Evolutionary conservation across 306 rosid species (phyloP).

Genomic region (Lathyrus aphaca): DNA sequence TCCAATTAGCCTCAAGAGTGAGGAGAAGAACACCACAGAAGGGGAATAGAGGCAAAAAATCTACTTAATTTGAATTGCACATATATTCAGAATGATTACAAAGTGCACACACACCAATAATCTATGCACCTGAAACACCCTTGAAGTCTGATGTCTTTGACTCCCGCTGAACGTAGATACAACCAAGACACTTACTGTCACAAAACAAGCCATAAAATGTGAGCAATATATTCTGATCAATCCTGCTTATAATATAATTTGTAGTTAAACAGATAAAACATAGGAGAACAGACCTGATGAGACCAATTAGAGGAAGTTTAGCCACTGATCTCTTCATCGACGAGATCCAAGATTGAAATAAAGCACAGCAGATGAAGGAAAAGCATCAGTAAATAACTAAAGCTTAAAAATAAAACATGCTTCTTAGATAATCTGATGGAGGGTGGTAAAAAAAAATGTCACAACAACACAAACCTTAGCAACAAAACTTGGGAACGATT

Average conservation of each 20-base stretch:
- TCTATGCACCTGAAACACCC: constrained; percentile 87
- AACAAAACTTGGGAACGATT: constrained; percentile 92
- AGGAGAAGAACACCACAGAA: constrained; percentile 14
- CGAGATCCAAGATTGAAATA: constrained; percentile 48
- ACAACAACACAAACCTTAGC: constrained; percentile 74
- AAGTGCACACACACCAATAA: constrained; percentile 27
- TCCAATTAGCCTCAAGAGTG: neutral
- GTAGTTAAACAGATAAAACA: constrained; percentile 20
- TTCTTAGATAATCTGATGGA: neutral
- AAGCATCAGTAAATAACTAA: constrained; percentile 40
- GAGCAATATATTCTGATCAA: constrained; percentile 27
- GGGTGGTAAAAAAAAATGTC: constrained; percentile 4
- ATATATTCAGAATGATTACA: constrained; percentile 31
- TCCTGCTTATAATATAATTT: constrained; percentile 3
- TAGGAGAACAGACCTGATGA: constrained; percentile 67
- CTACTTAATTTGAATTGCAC: constrained; percentile 34
- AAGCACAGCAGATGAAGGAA: constrained; percentile 35
- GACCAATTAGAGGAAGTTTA: constrained; percentile 83
- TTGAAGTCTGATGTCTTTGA: constrained; percentile 77
- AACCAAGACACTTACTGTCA: constrained; percentile 92
- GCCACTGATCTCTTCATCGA: constrained; percentile 90
- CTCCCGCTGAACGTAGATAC: constrained; percentile 90
- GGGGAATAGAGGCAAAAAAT: neutral
- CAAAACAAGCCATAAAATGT: constrained; percentile 31
- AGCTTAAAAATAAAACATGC: neutral